Evolutionary conservation across 2,329 filamentous ascomycete genomes (phyloP).

Genomic region (Hymenoscyphus albidus): DNA sequence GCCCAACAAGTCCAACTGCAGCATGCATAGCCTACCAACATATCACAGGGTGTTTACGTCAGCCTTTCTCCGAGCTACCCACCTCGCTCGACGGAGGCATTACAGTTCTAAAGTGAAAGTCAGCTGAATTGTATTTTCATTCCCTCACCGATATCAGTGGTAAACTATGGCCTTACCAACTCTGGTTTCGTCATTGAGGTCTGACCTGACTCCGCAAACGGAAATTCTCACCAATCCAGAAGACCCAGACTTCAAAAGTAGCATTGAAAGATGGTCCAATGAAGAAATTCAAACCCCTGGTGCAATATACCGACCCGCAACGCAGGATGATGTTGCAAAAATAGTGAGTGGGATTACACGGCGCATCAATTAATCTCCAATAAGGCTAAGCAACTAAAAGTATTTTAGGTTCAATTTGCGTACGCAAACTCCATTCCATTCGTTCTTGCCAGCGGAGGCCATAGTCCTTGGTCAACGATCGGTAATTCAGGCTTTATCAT

Average conservation of each 20-base stretch:
- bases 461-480: slow-evolving; percentile 31
- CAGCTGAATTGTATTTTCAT: not conserved
- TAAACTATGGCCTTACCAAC: not conserved
- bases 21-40: not conserved
- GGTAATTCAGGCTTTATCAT: slow-evolving; percentile 28
- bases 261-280: slow-evolving; percentile 14
- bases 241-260: slow-evolving; percentile 7
- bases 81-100: not conserved
- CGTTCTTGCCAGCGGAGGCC: slow-evolving; percentile 27
- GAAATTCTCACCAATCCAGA: slow-evolving; percentile 9
- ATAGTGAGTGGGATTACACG: slow-evolving; percentile 3
- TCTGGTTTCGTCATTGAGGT: not conserved
- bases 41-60: not conserved
- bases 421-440: slow-evolving; percentile 21
- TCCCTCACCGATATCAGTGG: not conserved
- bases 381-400: not conserved
- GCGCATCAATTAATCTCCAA: not conserved
- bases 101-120: not conserved
- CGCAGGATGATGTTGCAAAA: slow-evolving; percentile 9
- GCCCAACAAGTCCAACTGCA: not conserved
- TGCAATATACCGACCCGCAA: slow-evolving; percentile 11
- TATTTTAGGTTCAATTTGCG: slow-evolving; percentile 1
- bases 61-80: not conserved
- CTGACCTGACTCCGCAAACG: slow-evolving; percentile 5
- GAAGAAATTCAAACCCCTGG: slow-evolving; percentile 9